Evolutionary conservation across 78 protist genomes (phyloP).

Genomic region (Dictyostelium discoideum): DNA sequence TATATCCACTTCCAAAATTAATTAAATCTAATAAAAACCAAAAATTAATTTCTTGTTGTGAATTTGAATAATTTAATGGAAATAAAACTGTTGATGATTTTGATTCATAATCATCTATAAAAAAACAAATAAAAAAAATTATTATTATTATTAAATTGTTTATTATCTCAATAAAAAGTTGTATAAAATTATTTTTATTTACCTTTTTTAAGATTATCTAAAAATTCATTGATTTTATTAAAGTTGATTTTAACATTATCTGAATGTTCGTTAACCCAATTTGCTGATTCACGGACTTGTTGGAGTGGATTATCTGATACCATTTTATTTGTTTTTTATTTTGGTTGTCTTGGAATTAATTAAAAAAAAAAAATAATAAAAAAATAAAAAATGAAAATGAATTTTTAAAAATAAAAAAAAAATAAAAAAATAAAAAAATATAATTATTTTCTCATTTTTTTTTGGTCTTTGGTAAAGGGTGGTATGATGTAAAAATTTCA

Average conservation of each 20-base stretch:
- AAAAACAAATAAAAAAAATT: neutral
- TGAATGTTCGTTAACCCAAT: conserved; percentile 30
- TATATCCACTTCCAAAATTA: conserved; percentile 68
- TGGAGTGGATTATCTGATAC: conserved; percentile 15
- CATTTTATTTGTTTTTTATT: neutral
- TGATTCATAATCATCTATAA: conserved; percentile 36
- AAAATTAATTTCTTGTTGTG: conserved; percentile 51
- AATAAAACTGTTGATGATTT: conserved; percentile 43
- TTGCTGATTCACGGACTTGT: conserved; percentile 31
- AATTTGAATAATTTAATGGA: conserved; percentile 48
- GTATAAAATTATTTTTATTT: neutral
- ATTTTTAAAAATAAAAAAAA: too few species aligned
- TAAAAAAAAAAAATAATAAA: too few species aligned
- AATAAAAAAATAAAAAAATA: too few species aligned
- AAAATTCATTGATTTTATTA: conserved; percentile 18
- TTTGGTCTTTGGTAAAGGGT: too few species aligned
- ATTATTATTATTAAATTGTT: too few species aligned
- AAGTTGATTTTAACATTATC: conserved; percentile 28
- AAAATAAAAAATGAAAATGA: too few species aligned
- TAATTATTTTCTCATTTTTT: too few species aligned
- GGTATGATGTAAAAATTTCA: too few species aligned
- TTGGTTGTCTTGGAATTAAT: neutral
- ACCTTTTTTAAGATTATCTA: conserved; percentile 35
- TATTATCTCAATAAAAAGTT: too few species aligned
- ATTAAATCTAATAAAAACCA: conserved; percentile 68